A percentile compares a stretch with the other conserved stretches of the same genome.
phyloP scores from a whole-genome alignment of 2,329 filamentous ascomycete species.

The Dryadomyces quercus-mongolicae region DNA sequence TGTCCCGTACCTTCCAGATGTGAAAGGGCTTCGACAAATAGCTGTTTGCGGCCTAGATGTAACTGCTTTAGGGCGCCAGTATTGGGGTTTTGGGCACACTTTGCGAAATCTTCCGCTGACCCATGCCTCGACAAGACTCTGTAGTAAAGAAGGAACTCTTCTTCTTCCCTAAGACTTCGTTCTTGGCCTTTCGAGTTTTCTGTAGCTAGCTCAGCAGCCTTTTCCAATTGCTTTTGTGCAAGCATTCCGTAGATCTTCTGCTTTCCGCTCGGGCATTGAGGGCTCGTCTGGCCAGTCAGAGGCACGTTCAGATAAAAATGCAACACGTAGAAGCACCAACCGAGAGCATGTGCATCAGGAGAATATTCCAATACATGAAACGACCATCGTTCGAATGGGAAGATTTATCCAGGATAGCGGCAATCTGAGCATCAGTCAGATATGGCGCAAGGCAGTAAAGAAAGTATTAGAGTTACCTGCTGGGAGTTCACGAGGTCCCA shows the following conservation, averaged over 20 bases:
- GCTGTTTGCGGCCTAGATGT: slow-evolving; percentile 31
- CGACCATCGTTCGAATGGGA: slow-evolving; percentile 31
- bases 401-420: slow-evolving; percentile 38
- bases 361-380: slow-evolving; percentile 43
- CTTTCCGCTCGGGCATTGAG: slow-evolving; percentile 34
- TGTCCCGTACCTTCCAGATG: slow-evolving; percentile 25
- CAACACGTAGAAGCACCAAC: slow-evolving; percentile 18
- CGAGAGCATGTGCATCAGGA: slow-evolving; percentile 39
- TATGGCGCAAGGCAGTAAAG: neutral
- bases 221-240: slow-evolving; percentile 37
- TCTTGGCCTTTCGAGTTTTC: slow-evolving; percentile 2
- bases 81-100: slow-evolving; percentile 24
- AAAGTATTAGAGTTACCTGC: slow-evolving; percentile 26
- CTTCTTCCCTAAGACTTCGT: slow-evolving; percentile 29
- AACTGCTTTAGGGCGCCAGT: slow-evolving; percentile 33
- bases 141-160: slow-evolving; percentile 38
- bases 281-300: slow-evolving; percentile 27
- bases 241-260: slow-evolving; percentile 39
- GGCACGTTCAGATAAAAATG: neutral
- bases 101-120: slow-evolving; percentile 26
- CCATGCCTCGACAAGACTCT: slow-evolving; percentile 32
- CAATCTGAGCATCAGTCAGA: slow-evolving; percentile 29
- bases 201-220: slow-evolving; percentile 22
- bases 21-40: slow-evolving; percentile 28
- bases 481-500: slow-evolving; percentile 46